Evolutionary conservation across 2,329 filamentous ascomycete genomes (phyloP), one percentile per base, ranked within the genome.

Genomic region (Cryphonectria naterciae): DNA sequence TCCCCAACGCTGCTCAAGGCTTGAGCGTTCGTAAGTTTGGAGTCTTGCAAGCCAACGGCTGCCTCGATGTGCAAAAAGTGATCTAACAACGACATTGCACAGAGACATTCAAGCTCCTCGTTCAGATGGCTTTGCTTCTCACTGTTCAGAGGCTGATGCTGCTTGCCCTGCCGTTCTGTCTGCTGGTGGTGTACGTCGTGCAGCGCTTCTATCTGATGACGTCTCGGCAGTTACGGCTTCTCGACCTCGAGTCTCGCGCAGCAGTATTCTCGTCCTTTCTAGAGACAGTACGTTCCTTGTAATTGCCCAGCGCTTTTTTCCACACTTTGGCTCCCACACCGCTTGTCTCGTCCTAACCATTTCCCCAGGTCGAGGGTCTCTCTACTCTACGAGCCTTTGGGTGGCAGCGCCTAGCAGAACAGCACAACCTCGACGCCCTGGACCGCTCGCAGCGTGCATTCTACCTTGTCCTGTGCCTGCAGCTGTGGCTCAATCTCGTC

Each of bases 211-310:
- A 88, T 71, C 80, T 90, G 0, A 81, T 84, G 7, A 89, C 87
- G 0, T 88, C 87, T 0, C 83, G 87, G 0, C 88, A 89, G 73
- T 78, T 90, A 2, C 84, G 87, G 52, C 81, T 86, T 17, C 76
- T 89, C 39, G 87, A 89, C 65, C 79, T 89, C 0, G 86, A 89
- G 73, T 82, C 86, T 0, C 84, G 84, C 64, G 81, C 86, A 0
- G 83, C 82, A 0, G 78, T 89, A 0, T 85, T 77, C 58, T 79
- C 79, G 0, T 79, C 75, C 61, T 80, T 85, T 25, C 69, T 84
- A 4, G 83, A 85, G 73, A 80, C 82, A 0, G 78, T 79, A 75
- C 1, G 43, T n/a, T 52, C 43, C 25, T 28, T 35, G 28, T 7
- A 32, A 32, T 32, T 32, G 25, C 25, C 19, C 83, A 28, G 3